phyloP scores from a whole-genome alignment of 2,329 filamentous ascomycete genomes.

The Trichoderma brevicompactum region DNA sequence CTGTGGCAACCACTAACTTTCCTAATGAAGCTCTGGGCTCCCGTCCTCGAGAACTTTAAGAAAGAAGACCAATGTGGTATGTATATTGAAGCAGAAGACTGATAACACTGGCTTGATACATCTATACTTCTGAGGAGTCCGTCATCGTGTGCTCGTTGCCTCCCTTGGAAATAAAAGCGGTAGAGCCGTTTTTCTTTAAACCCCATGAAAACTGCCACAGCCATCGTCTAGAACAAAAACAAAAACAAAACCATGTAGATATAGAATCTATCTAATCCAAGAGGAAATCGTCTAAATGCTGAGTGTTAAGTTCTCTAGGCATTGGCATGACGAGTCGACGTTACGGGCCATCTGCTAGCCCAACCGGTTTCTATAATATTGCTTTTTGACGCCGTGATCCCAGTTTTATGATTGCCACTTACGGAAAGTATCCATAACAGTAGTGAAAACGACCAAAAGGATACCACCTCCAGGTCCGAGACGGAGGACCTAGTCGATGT shows the following conservation, averaged over 20 bases:
- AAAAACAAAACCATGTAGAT: slow-evolving; percentile 11
- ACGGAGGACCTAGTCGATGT: slow-evolving; percentile 46
- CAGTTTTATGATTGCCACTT: slow-evolving; percentile 46
- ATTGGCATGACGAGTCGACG: neutral
- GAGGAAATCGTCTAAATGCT: slow-evolving; percentile 18
- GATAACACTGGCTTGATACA: neutral
- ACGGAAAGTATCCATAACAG: slow-evolving; percentile 91
- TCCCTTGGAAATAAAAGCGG: neutral
- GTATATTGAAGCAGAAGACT: neutral
- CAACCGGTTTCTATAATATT: slow-evolving; percentile 7
- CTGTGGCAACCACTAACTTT: neutral
- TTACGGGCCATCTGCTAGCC: neutral
- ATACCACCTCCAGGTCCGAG: slow-evolving; percentile 66
- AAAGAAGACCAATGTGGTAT: neutral
- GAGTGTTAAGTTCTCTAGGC: slow-evolving; percentile 12
- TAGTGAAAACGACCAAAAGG: slow-evolving; percentile 83
- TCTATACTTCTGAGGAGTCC: neutral
- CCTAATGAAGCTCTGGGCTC: neutral
- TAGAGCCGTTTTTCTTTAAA: neutral
- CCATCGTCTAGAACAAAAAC: neutral
- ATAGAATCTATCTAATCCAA: slow-evolving; percentile 20
- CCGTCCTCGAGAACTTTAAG: neutral
- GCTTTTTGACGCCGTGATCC: neutral
- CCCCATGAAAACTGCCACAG: neutral
- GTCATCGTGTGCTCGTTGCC: neutral